Base-by-base conservation (phyloP, 306 rosid genomes). In the Vigna angularis region DNA sequence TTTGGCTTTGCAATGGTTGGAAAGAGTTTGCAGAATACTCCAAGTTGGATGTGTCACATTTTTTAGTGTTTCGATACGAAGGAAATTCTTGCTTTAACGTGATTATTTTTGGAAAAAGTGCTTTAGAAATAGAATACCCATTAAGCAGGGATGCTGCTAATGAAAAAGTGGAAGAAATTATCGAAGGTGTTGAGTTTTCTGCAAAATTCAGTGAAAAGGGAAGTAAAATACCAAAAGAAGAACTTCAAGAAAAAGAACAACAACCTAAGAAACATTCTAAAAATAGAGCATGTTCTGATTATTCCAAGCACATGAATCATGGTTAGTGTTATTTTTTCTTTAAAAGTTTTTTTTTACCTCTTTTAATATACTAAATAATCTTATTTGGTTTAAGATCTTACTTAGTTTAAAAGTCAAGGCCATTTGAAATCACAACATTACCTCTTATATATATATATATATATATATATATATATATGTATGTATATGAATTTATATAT, bases 1-100 rank as follows among this genome's bases (percentile, higher is more conserved):
- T 83, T 72, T 52, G 26, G 58, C 18, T 79, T 26, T 1, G 42
- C 18, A 40, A 79, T 5, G 83, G 83, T 5, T 79, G 83, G 83
- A 63, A 53, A 9, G 59, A 63, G 18, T 79, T 79, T 64, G 78
- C 79, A 17, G 1, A 52, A 2, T 17, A 72, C 13, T 2, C 18
- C 17, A 30, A 40, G 16, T 32, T 86, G 70, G 47, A 55, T 0
- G 65, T 1, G 30, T 67, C 79, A 17, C 72, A 80, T 14, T 34
- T 83, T 7, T 1, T 83, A 18, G 56, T 79, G 78, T 79, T 76
- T 68, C 14, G 38, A 20, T 83, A 66, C 3, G 76, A 74, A 47
- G 72, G 20, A 49, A 67, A 66, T 9, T 74, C 80, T 1, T 2
- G 5, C 0, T 81, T 81, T 4, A 51, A 49, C 1, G 80, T 81